Percentiles rank a stretch among this genome's conserved stretches.
These are phyloP conservation scores for Anthracocystis panici-leucophaei DNA, from an alignment of 1,284 basidiomycete species.

Conservation along the genomic window DNA sequence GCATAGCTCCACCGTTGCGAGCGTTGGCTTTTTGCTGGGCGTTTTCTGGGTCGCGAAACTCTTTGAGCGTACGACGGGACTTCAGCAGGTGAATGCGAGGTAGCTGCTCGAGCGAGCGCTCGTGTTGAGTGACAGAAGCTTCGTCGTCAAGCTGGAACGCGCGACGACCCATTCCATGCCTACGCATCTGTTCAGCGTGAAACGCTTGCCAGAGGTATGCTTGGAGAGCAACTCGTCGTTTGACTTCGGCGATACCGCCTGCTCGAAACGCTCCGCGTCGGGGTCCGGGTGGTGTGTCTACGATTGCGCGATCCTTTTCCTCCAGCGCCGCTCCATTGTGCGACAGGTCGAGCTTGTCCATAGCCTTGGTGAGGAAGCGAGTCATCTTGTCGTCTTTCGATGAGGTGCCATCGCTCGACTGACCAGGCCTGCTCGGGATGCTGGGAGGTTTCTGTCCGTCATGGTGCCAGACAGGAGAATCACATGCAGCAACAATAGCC, in stretches of 20 bases:
- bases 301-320: conserved; percentile 26
- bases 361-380: conserved; percentile 27
- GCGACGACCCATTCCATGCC: conserved; percentile 49
- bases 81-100: conserved; percentile 48
- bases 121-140: background rate
- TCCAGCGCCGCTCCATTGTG: background rate
- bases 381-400: conserved; percentile 17
- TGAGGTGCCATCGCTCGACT: background rate
- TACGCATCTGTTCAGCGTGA: conserved; percentile 56
- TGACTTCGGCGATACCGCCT: conserved; percentile 40
- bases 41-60: conserved; percentile 52
- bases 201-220: conserved; percentile 59
- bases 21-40: conserved; percentile 51
- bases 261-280: conserved; percentile 21
- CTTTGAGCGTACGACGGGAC: conserved; percentile 30
- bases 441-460: conserved; percentile 16
- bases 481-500: conserved; percentile 36
- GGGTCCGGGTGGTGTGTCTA: conserved; percentile 35
- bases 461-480: conserved; percentile 42
- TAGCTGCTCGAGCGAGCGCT: conserved; percentile 25
- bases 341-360: conserved; percentile 25
- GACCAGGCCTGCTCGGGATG: conserved; percentile 3
- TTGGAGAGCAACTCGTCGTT: conserved; percentile 47
- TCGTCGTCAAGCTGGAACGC: conserved; percentile 52
- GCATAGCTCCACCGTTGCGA: conserved; percentile 50